phyloP scores from a whole-genome alignment of 2,329 filamentous ascomycete genomes.

The Hypoxylon sp. region DNA sequence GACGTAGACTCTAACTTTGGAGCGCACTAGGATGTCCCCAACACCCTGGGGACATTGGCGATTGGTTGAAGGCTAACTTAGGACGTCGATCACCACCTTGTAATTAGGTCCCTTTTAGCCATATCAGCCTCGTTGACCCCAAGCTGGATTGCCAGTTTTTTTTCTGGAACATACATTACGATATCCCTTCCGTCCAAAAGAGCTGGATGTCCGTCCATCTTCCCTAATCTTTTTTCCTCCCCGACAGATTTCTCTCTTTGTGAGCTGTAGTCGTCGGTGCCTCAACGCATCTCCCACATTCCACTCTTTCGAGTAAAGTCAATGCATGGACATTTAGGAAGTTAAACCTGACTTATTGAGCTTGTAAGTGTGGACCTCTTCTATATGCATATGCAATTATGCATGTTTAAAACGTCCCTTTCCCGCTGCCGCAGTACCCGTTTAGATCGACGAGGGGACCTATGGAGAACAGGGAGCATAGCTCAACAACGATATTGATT shows the following conservation, averaged over 20 bases:
- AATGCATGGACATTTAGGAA: slow-evolving; percentile 17
- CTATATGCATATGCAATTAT: slow-evolving; percentile 25
- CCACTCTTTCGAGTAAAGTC: slow-evolving; percentile 18
- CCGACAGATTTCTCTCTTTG: slow-evolving; percentile 16
- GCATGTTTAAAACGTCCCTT: slow-evolving; percentile 28
- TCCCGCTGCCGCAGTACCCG: slow-evolving; percentile 29
- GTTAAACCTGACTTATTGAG: slow-evolving; percentile 27
- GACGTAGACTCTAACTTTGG: slow-evolving; percentile 41
- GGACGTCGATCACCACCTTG: slow-evolving; percentile 37
- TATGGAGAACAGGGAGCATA: slow-evolving; percentile 5
- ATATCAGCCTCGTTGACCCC: slow-evolving; percentile 46
- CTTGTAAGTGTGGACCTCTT: slow-evolving; percentile 17
- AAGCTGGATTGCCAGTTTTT: slow-evolving; percentile 24
- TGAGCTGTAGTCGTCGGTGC: slow-evolving; percentile 14
- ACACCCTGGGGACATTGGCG: slow-evolving; percentile 32
- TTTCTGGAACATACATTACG: slow-evolving; percentile 31
- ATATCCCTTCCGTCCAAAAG: slow-evolving; percentile 39
- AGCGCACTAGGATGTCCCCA: slow-evolving; percentile 43
- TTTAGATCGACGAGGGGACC: slow-evolving; percentile 26
- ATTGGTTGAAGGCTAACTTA: slow-evolving; percentile 39
- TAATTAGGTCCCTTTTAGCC: slow-evolving; percentile 43
- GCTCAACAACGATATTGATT: slow-evolving; percentile 41
- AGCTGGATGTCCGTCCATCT: slow-evolving; percentile 30
- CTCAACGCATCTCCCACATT: slow-evolving; percentile 5
- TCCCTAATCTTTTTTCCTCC: slow-evolving; percentile 20